Evolutionary conservation across 1,139 yeast species (phyloP).

Genomic region (Protomyces arabidopsidicola): DNA sequence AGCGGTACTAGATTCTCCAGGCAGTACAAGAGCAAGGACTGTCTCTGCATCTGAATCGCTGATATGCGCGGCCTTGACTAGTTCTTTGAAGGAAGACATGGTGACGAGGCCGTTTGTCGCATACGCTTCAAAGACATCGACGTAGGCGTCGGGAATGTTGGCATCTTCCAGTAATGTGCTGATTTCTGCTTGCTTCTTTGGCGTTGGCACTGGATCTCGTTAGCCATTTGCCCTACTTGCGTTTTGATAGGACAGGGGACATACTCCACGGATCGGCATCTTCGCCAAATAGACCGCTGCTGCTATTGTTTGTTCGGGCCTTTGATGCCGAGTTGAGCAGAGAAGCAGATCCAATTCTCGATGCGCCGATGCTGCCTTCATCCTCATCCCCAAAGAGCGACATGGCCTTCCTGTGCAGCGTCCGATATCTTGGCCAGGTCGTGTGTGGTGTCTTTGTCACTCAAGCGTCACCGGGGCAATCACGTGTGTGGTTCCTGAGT

Average conservation of each 20-base stretch:
- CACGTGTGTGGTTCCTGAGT: too few relatives aligned
- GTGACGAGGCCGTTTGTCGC: constrained; percentile 3
- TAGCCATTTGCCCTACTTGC: background rate
- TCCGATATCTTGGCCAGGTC: too few relatives aligned
- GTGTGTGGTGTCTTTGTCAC: too few relatives aligned
- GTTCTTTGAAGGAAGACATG: background rate
- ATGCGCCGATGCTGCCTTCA: background rate
- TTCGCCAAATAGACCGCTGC: constrained; percentile 16
- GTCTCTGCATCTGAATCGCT: constrained; percentile 2
- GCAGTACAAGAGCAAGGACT: constrained; percentile 5
- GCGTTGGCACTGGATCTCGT: constrained; percentile 3
- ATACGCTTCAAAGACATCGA: constrained; percentile 6
- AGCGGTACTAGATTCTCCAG: constrained; percentile 27
- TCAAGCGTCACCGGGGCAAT: too few relatives aligned
- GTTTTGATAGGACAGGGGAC: background rate
- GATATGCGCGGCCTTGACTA: constrained; percentile 5
- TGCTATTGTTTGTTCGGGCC: background rate
- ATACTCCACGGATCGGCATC: constrained; percentile 23
- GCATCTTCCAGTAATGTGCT: background rate
- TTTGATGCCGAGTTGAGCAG: background rate
- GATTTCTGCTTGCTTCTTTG: constrained; percentile 1
- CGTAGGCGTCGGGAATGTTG: constrained; percentile 3
- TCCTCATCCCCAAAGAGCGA: constrained; percentile 23
- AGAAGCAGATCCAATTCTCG: background rate
- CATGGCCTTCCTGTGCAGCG: background rate